Conservation (phyloP, 1,139 yeast genomes). For the Scheffersomyces lignicola region DNA sequence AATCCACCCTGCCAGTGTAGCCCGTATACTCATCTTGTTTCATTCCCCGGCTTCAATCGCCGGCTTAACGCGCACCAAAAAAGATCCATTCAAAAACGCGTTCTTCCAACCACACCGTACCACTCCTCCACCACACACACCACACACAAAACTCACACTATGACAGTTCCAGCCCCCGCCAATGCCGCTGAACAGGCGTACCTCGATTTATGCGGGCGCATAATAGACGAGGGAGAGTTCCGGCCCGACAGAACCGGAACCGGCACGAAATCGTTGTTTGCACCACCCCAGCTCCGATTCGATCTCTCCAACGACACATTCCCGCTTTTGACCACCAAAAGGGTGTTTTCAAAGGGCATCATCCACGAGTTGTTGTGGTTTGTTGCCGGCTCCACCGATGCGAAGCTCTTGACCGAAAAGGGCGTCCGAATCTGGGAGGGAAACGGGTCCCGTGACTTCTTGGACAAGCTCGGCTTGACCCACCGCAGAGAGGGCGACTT, state of each 20-base stretch:
- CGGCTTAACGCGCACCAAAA: too few species aligned
- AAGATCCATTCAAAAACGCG: too few species aligned
- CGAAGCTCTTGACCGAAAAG: conserved; percentile 69
- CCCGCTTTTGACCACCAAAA: conserved; percentile 90
- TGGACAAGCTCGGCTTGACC: conserved; percentile 78
- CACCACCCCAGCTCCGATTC: conserved; percentile 94
- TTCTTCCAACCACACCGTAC: too few species aligned
- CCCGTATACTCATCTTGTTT: too few species aligned
- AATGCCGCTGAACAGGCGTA: conserved; percentile 77
- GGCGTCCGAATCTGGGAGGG: conserved; percentile 99
- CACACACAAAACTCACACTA: too few species aligned
- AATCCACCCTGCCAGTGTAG: too few species aligned
- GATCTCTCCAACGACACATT: conserved; percentile 68
- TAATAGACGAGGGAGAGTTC: conserved; percentile 80
- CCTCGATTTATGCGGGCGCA: conserved; percentile 73
- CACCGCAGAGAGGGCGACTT: conserved; percentile 89
- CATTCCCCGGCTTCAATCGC: too few species aligned
- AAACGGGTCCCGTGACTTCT: conserved; percentile 90
- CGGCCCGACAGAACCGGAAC: conserved; percentile 98
- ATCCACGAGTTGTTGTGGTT: conserved; percentile 93
- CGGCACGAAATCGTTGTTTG: conserved; percentile 87
- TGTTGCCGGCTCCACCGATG: conserved; percentile 86
- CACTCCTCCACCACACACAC: too few species aligned
- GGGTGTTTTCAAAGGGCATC: conserved; percentile 86
- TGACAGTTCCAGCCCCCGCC: conserved; percentile 25